A percentile compares a stretch with the other conserved stretches of the same genome.
phyloP scores from a whole-genome alignment of 495 filamentous ascomycete genomes.

The Niebla homalea region DNA sequence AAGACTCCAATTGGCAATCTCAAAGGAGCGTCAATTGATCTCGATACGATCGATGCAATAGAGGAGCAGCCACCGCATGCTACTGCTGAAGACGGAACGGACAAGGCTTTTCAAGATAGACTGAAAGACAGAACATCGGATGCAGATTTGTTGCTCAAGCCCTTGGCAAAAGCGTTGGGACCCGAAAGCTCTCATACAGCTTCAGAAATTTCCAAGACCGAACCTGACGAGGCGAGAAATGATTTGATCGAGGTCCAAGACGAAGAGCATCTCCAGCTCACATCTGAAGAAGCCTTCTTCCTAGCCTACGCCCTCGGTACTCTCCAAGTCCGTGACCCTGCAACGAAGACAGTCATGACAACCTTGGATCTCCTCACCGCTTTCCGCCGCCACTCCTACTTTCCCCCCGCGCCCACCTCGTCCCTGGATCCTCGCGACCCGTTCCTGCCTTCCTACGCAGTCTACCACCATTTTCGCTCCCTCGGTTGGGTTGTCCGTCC shows the following conservation, averaged over 20 bases:
- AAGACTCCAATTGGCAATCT: background rate
- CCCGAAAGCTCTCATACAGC: background rate
- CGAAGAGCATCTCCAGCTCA: constrained; percentile 84
- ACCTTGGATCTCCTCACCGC: constrained; percentile 42
- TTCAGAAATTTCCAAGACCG: background rate
- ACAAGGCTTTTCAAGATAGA: too few species aligned
- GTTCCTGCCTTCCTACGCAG: constrained; percentile 74
- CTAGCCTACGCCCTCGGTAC: constrained; percentile 68
- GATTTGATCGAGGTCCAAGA: constrained; percentile 35
- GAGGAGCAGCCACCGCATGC: too few species aligned
- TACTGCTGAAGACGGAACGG: too few species aligned
- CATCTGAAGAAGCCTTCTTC: constrained; percentile 86
- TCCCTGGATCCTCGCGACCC: constrained; percentile 54
- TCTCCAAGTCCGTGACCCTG: constrained; percentile 50
- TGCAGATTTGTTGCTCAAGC: background rate
- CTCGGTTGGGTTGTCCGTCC: constrained; percentile 91
- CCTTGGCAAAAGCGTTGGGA: background rate
- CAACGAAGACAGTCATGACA: constrained; percentile 28
- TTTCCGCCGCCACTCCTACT: constrained; percentile 55
- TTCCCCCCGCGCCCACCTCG: constrained; percentile 36
- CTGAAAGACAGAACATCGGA: too few species aligned
- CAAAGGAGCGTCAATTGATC: too few species aligned
- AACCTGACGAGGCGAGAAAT: background rate
- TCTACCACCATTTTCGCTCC: constrained; percentile 93
- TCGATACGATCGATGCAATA: too few species aligned